These are phyloP conservation scores for Mycocentrospora acerina DNA, from an alignment of 2,329 filamentous ascomycete species.

Conservation along the genomic window DNA sequence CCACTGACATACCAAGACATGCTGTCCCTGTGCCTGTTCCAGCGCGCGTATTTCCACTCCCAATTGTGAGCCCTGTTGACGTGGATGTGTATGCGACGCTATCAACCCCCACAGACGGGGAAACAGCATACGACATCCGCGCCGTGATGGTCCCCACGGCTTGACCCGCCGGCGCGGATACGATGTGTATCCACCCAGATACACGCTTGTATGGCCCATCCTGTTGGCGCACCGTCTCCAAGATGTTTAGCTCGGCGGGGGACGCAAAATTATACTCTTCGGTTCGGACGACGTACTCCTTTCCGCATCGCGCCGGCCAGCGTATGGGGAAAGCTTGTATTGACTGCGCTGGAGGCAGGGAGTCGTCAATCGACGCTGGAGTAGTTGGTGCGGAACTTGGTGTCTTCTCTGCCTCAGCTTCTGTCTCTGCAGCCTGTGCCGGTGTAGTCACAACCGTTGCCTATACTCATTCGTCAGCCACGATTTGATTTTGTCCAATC, in stretches of 20 bases:
- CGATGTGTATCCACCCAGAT: slow-evolving; percentile 42
- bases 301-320: slow-evolving; percentile 38
- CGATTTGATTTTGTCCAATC: too few species aligned
- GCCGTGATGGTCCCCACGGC: slow-evolving; percentile 38
- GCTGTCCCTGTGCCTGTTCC: slow-evolving; percentile 24
- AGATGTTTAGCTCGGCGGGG: slow-evolving; percentile 24
- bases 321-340: slow-evolving; percentile 35
- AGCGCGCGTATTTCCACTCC: slow-evolving; percentile 27
- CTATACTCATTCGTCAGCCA: too few species aligned
- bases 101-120: slow-evolving; percentile 31
- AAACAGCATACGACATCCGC: slow-evolving; percentile 42
- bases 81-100: slow-evolving; percentile 31
- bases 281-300: slow-evolving; percentile 35
- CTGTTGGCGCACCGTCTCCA: slow-evolving; percentile 33
- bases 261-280: slow-evolving; percentile 32
- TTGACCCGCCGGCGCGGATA: slow-evolving; percentile 38
- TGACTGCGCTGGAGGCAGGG: too few species aligned
- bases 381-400: too few species aligned
- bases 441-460: too few species aligned
- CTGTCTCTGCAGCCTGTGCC: too few species aligned
- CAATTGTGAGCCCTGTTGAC: slow-evolving; percentile 25
- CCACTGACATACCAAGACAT: slow-evolving; percentile 43
- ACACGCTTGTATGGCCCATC: slow-evolving; percentile 38
- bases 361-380: too few species aligned
- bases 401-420: too few species aligned